These are phyloP conservation scores for Candida ascalaphidarum DNA, from an alignment of 805 yeast species.

Conservation along the genomic window DNA sequence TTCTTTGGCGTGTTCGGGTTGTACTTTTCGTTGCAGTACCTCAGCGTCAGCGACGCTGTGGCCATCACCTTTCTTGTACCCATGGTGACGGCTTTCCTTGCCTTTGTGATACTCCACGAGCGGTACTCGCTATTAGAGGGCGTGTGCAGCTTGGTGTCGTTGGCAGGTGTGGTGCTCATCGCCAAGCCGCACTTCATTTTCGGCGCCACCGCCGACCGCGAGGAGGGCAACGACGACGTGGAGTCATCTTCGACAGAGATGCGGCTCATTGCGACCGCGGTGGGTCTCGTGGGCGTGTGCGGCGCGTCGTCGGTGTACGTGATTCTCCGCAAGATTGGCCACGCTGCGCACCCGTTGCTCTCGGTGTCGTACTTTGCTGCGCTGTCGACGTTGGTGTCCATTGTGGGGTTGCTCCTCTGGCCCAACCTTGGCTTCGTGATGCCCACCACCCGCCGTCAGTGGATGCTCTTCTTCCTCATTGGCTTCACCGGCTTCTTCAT, in stretches of 20 bases:
- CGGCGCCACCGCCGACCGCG: conserved; percentile 30
- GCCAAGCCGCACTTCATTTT: conserved; percentile 75
- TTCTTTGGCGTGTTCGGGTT: conserved; percentile 69
- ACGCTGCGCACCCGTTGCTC: conserved; percentile 68
- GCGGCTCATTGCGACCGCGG: conserved; percentile 52
- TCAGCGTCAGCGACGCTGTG: conserved; percentile 74
- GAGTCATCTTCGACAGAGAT: conserved; percentile 47
- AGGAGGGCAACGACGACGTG: conserved; percentile 24
- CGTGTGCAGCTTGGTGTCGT: conserved; percentile 56
- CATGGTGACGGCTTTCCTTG: conserved; percentile 64
- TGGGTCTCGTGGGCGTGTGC: conserved; percentile 58
- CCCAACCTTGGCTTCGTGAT: conserved; percentile 54
- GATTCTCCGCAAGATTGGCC: conserved; percentile 66
- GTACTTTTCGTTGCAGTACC: conserved; percentile 64
- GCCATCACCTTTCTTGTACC: conserved; percentile 76
- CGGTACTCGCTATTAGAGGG: conserved; percentile 60
- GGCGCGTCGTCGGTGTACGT: conserved; percentile 69
- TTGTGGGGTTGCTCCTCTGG: conserved; percentile 39
- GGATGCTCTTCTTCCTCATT: conserved; percentile 52
- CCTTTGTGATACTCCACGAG: conserved; percentile 61
- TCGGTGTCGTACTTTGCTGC: conserved; percentile 73
- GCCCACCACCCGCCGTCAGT: conserved; percentile 57
- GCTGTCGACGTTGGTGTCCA: conserved; percentile 46
- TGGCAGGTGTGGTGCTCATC: conserved; percentile 69
- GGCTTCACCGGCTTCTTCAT: conserved; percentile 77